Conservation (phyloP, 129 eudicot species). For the Helichrysum umbraculigerum region DNA sequence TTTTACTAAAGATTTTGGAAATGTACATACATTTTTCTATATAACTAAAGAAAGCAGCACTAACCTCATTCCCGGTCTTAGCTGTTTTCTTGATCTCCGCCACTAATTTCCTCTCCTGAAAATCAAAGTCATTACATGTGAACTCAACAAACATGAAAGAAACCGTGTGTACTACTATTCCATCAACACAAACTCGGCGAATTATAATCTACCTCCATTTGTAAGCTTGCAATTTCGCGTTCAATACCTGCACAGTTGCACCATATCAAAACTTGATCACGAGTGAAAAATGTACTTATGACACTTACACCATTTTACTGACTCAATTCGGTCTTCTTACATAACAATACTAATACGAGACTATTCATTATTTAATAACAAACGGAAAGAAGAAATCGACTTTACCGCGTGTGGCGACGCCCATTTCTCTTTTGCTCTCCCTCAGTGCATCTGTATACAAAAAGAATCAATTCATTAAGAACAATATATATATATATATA, state of each 20-base stretch:
- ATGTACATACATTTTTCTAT: background rate
- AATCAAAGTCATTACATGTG: background rate
- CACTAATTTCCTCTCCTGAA: slow-evolving; percentile 83
- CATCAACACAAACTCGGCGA: background rate
- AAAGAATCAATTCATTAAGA: slow-evolving; percentile 2
- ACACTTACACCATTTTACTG: slow-evolving; percentile 4
- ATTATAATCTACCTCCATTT: slow-evolving; percentile 67
- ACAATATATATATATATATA: background rate
- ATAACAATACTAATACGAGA: background rate
- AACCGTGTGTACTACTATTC: background rate
- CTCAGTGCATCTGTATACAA: slow-evolving; percentile 70
- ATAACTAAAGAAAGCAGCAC: slow-evolving; percentile 19
- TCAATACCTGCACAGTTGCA: slow-evolving; percentile 64
- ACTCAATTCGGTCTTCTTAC: background rate
- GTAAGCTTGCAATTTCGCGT: slow-evolving; percentile 85
- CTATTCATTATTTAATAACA: background rate
- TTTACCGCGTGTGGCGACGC: slow-evolving; percentile 81
- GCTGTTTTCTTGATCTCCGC: slow-evolving; percentile 97
- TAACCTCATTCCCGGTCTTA: slow-evolving; percentile 87
- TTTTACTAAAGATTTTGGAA: slow-evolving; percentile 13
- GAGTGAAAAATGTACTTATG: background rate
- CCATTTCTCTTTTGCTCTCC: slow-evolving; percentile 86
- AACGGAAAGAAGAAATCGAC: slow-evolving; percentile 1
- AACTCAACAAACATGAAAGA: slow-evolving; percentile 25
- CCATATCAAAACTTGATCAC: slow-evolving; percentile 17